These are phyloP conservation scores for Physcia stellaris DNA, from an alignment of 495 filamentous ascomycete species.

Conservation along the genomic window DNA sequence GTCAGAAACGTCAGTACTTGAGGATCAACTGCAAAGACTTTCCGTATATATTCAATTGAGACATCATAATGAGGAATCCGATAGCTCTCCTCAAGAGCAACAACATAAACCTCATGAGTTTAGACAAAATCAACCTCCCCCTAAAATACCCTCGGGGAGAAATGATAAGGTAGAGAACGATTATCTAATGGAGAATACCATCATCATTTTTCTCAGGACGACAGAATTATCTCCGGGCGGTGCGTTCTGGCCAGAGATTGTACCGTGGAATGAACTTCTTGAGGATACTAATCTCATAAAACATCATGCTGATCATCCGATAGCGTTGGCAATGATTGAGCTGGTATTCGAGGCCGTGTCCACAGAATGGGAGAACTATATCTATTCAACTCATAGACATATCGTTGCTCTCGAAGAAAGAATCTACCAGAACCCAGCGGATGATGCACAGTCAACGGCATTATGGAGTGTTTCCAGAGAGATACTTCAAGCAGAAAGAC, in stretches of 20 bases:
- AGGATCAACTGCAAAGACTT: constrained; percentile 4
- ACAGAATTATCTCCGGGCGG: neutral
- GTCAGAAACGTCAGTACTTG: neutral
- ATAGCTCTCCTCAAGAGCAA: neutral
- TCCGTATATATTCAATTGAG: constrained; percentile 7
- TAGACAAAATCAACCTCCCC: neutral
- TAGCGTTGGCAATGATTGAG: constrained; percentile 1
- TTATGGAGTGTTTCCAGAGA: constrained; percentile 34
- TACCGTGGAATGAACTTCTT: too few relatives aligned
- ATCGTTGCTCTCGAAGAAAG: constrained; percentile 31
- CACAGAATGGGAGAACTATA: constrained; percentile 9
- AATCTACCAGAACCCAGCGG: constrained; percentile 38
- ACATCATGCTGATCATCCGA: too few relatives aligned
- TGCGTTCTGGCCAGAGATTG: constrained; percentile 2
- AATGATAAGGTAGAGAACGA: constrained; percentile 1
- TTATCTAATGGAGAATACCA: constrained; percentile 5
- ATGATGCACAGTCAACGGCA: constrained; percentile 34
- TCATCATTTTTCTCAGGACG: neutral
- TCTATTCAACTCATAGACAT: constrained; percentile 8
- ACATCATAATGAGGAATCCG: neutral
- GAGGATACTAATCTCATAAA: neutral
- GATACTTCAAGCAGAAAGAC: constrained; percentile 36
- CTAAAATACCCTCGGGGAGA: neutral
- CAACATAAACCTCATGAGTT: neutral
- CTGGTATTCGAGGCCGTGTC: constrained; percentile 8